phyloP scores from a whole-genome alignment of 495 filamentous ascomycete species.

The Penicillium paradoxum region DNA sequence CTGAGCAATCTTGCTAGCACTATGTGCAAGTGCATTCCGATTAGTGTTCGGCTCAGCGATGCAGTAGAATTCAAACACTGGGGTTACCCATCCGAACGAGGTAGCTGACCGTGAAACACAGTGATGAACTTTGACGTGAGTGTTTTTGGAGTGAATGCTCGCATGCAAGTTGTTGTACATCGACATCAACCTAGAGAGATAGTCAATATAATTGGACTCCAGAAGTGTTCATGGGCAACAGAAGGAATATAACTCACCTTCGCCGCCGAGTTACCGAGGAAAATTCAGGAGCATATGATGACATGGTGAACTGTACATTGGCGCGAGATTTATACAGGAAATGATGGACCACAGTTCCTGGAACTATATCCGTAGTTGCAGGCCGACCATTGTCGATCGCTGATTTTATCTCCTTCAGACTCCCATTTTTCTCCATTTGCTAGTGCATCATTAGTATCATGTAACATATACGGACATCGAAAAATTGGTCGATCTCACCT shows the following conservation, averaged over 20 bases:
- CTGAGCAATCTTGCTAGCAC: constrained; percentile 77
- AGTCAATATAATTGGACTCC: neutral
- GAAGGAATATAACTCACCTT: constrained; percentile 35
- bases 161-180: constrained; percentile 82
- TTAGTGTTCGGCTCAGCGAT: constrained; percentile 76
- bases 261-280: constrained; percentile 57
- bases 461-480: neutral
- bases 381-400: constrained; percentile 70
- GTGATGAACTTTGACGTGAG: constrained; percentile 80
- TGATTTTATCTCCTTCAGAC: constrained; percentile 65
- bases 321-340: constrained; percentile 90
- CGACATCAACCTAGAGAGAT: constrained; percentile 58
- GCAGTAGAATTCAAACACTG: constrained; percentile 88
- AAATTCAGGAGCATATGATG: constrained; percentile 71
- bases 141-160: constrained; percentile 74
- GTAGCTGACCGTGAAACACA: constrained; percentile 66
- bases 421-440: constrained; percentile 70
- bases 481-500: constrained; percentile 32
- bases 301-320: constrained; percentile 95
- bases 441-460: constrained; percentile 12
- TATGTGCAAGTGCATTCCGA: constrained; percentile 74
- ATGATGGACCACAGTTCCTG: constrained; percentile 74
- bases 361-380: constrained; percentile 65
- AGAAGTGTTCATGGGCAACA: too few relatives aligned
- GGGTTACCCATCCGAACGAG: constrained; percentile 84